Conservation (phyloP, 441 rosid genomes). For the Pelargonium citronellum region DNA sequence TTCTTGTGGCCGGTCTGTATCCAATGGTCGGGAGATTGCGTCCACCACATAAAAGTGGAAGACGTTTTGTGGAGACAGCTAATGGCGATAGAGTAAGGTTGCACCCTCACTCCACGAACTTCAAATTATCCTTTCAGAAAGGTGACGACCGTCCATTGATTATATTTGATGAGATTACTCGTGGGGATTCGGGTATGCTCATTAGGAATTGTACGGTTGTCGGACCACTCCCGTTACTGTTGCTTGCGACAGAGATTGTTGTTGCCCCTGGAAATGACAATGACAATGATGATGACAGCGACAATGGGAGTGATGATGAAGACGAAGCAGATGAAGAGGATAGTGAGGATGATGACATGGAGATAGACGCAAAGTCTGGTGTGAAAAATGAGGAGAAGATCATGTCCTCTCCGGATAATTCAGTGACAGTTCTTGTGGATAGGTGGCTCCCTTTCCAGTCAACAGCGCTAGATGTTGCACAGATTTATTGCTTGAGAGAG, state of each 20-base stretch:
- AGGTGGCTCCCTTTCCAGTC: constrained; percentile 73
- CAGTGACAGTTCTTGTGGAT: constrained; percentile 62
- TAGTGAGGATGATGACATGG: constrained; percentile 46
- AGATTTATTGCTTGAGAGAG: constrained; percentile 83
- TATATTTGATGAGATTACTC: constrained; percentile 79
- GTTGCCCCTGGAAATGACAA: constrained; percentile 48
- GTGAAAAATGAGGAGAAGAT: constrained; percentile 34
- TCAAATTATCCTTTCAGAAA: constrained; percentile 39
- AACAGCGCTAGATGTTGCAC: constrained; percentile 84
- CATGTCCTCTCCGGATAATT: constrained; percentile 73
- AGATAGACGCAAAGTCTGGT: constrained; percentile 26
- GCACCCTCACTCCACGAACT: constrained; percentile 63
- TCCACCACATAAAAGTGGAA: constrained; percentile 41
- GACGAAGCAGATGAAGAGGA: constrained; percentile 39
- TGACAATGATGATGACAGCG: constrained; percentile 31
- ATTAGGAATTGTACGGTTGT: constrained; percentile 63
- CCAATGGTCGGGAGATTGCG: constrained; percentile 75
- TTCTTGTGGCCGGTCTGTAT: constrained; percentile 84
- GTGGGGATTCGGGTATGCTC: constrained; percentile 73
- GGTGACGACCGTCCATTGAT: constrained; percentile 45
- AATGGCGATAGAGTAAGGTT: constrained; percentile 67
- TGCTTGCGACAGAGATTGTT: constrained; percentile 73
- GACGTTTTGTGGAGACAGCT: constrained; percentile 59
- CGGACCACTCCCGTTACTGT: constrained; percentile 64
- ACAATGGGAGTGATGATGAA: constrained; percentile 32